A percentile compares a stretch with the other conserved stretches of the same genome.
phyloP scores from a whole-genome alignment of 495 filamentous ascomycete genomes.

The Xylaria grammica region DNA sequence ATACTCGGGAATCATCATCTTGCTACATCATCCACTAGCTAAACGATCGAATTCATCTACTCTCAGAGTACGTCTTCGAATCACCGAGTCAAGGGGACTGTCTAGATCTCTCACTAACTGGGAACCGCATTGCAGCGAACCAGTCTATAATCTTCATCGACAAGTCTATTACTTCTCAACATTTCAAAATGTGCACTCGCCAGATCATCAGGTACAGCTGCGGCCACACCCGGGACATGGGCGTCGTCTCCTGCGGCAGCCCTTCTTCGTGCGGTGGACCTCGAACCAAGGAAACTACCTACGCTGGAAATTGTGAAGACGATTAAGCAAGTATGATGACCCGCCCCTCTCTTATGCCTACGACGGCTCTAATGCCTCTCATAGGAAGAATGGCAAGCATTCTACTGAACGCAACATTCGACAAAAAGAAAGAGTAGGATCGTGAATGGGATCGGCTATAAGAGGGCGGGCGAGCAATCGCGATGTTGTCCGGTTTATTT shows the following conservation, averaged over 20 bases:
- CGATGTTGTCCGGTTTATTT: constrained; percentile 18
- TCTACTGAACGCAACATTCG: not conserved
- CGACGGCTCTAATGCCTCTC: not conserved
- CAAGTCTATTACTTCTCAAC: not conserved
- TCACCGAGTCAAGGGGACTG: not conserved
- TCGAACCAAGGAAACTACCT: not conserved
- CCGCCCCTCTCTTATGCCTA: not conserved
- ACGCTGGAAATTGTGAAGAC: constrained; percentile 14
- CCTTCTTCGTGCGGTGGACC: constrained; percentile 14
- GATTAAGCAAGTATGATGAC: constrained; percentile 3
- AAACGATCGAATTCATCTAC: not conserved
- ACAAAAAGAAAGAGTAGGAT: not conserved
- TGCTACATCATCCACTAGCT: not conserved
- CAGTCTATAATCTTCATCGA: not conserved
- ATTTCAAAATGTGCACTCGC: constrained; percentile 23
- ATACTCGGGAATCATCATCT: not conserved
- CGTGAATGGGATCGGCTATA: constrained; percentile 15
- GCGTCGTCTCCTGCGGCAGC: constrained; percentile 4
- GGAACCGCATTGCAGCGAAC: not conserved
- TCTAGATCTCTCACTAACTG: not conserved
- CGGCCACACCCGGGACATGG: constrained; percentile 12
- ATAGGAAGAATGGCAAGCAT: not conserved
- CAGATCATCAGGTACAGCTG: constrained; percentile 21
- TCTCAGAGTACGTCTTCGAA: not conserved
- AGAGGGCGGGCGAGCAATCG: constrained; percentile 25